phyloP scores from a whole-genome alignment of 2,329 filamentous ascomycete genomes.

The Penicillium sp. region DNA sequence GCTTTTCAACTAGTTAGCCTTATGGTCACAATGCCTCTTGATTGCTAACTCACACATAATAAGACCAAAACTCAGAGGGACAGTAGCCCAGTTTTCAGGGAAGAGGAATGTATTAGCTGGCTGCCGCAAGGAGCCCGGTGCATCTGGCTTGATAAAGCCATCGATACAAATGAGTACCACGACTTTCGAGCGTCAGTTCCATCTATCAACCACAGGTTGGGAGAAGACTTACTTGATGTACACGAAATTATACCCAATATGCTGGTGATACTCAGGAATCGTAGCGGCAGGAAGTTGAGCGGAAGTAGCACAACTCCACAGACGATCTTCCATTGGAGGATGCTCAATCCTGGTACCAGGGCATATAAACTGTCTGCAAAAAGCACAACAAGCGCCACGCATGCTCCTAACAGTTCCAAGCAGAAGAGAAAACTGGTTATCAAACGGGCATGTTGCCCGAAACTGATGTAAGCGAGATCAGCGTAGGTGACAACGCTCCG shows the following conservation, averaged over 20 bases:
- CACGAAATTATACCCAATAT: slow-evolving; percentile 89
- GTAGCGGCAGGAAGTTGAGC: slow-evolving; percentile 78
- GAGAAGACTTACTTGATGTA: slow-evolving; percentile 68
- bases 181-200: slow-evolving; percentile 54
- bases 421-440: slow-evolving; percentile 83
- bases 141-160: slow-evolving; percentile 75
- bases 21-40: not conserved
- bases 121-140: slow-evolving; percentile 77
- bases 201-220: not conserved
- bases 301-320: slow-evolving; percentile 76
- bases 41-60: slow-evolving; percentile 63
- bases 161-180: slow-evolving; percentile 80
- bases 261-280: slow-evolving; percentile 83
- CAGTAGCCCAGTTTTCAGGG: slow-evolving; percentile 78
- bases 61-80: slow-evolving; percentile 85
- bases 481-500: slow-evolving; percentile 87
- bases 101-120: slow-evolving; percentile 78
- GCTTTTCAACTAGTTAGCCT: slow-evolving; percentile 32
- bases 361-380: slow-evolving; percentile 86
- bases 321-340: slow-evolving; percentile 78
- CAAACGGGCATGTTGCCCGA: slow-evolving; percentile 76
- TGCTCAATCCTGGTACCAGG: slow-evolving; percentile 67
- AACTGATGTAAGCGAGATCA: slow-evolving; percentile 86
- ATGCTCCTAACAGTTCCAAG: slow-evolving; percentile 80
- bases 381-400: slow-evolving; percentile 85